Conservation (phyloP, 2,329 filamentous ascomycete species). For the Remersonia thermophila region DNA sequence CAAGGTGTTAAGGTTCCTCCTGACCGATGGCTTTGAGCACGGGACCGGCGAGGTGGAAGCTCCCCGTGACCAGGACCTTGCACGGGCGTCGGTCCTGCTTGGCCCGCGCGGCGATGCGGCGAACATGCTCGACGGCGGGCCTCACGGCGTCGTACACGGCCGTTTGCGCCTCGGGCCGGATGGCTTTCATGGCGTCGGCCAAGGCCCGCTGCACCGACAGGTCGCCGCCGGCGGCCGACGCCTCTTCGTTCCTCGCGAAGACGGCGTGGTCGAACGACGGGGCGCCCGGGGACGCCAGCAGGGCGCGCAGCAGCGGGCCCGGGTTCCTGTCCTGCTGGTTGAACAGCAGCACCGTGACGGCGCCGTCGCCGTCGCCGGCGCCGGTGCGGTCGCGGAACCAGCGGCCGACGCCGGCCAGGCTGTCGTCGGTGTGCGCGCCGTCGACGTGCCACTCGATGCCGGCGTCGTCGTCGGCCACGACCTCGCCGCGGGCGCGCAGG, state of each 20-base stretch:
- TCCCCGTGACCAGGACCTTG: slow-evolving; percentile 39
- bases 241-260: slow-evolving; percentile 62
- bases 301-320: slow-evolving; percentile 45
- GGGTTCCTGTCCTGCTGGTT: slow-evolving; percentile 86
- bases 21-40: slow-evolving; percentile 13
- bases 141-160: slow-evolving; percentile 6
- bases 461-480: slow-evolving; percentile 34
- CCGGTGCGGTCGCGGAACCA: slow-evolving; percentile 52
- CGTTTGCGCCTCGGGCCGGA: slow-evolving; percentile 10
- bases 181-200: slow-evolving; percentile 9
- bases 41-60: slow-evolving; percentile 48
- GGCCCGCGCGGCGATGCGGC: slow-evolving; percentile 7
- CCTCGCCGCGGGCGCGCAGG: slow-evolving; percentile 69
- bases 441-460: slow-evolving; percentile 68
- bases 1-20: slow-evolving; percentile 14
- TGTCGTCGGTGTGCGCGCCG: slow-evolving; percentile 79
- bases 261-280: slow-evolving; percentile 56
- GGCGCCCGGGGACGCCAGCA: slow-evolving; percentile 38
- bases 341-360: slow-evolving; percentile 57
- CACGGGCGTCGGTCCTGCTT: slow-evolving; percentile 20
- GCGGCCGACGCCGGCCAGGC: slow-evolving; percentile 58
- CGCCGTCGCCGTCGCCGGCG: slow-evolving; percentile 9
- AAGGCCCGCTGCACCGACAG: slow-evolving; percentile 46
- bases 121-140: slow-evolving; percentile 4
- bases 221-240: slow-evolving; percentile 30